Evolutionary conservation across 169 alveolate species (phyloP).

Genomic region (Babesia bovis): DNA sequence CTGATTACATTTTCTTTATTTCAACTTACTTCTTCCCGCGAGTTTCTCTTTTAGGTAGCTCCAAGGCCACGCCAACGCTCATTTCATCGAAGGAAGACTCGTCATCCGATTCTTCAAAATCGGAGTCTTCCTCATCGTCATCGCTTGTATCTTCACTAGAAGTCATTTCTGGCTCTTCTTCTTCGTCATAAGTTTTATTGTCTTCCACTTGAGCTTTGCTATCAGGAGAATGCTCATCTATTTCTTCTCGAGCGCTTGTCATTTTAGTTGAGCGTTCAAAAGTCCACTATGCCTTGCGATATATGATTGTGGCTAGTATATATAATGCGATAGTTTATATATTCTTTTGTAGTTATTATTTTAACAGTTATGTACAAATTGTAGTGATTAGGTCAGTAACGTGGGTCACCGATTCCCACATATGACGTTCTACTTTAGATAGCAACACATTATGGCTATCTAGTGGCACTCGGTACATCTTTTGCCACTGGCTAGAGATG

Average conservation of each 20-base stretch:
- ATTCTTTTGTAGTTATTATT: no score
- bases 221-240: neutral
- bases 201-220: no score
- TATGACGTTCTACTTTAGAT: no score
- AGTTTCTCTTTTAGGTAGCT: slow-evolving; percentile 79
- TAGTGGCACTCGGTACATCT: neutral
- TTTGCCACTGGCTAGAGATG: neutral
- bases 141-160: neutral
- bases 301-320: no score
- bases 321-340: no score
- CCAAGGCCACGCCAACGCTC: slow-evolving; percentile 82
- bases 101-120: slow-evolving; percentile 37
- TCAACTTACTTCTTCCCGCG: slow-evolving; percentile 75
- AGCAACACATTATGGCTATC: no score
- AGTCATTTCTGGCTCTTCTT: slow-evolving; percentile 24
- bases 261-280: no score
- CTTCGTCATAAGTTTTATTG: neutral
- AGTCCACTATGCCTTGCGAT: no score
- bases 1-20: no score
- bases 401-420: no score
- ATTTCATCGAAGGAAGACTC: slow-evolving; percentile 65
- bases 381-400: no score
- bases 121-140: slow-evolving; percentile 17
- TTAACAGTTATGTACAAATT: no score
- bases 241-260: slow-evolving; percentile 12